Percentiles rank a stretch among this genome's conserved stretches.
phyloP scores from a whole-genome alignment of 768 basidiomycete species.

The Auricularia auricula-judae region DNA sequence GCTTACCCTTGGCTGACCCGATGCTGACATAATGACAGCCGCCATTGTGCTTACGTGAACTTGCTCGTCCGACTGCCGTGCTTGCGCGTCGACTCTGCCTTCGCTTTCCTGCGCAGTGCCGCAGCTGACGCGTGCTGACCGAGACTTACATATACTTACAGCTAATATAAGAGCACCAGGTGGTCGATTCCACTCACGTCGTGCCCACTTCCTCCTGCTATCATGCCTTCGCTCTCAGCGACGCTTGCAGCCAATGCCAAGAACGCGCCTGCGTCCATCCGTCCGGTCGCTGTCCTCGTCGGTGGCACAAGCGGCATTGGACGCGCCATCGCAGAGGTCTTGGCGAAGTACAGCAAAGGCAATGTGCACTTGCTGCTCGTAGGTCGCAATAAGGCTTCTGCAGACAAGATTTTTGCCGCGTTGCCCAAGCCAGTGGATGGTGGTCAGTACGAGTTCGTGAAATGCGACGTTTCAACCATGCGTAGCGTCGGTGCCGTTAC shows the following conservation, averaged over 20 bases:
- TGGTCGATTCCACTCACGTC: no score
- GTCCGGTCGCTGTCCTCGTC: slow-evolving; percentile 22
- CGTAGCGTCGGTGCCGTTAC: slow-evolving; percentile 6
- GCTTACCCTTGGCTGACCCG: no score
- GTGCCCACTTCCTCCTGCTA: not conserved
- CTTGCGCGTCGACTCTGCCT: no score
- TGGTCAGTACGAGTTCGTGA: slow-evolving; percentile 19
- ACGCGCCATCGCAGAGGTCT: slow-evolving; percentile 1
- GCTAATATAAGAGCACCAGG: no score
- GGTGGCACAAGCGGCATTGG: slow-evolving; percentile 22
- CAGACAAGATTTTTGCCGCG: slow-evolving; percentile 9
- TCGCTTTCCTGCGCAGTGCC: no score
- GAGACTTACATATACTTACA: no score
- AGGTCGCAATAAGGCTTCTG: slow-evolving; percentile 10
- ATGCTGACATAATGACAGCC: no score
- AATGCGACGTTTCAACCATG: slow-evolving; percentile 16
- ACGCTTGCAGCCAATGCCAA: slow-evolving; percentile 22
- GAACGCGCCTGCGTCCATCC: slow-evolving; percentile 10
- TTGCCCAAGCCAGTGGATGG: slow-evolving; percentile 6
- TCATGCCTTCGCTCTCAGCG: slow-evolving; percentile 21
- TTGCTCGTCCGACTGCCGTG: no score
- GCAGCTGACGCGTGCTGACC: no score
- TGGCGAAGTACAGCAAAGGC: slow-evolving; percentile 7
- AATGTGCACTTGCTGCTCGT: slow-evolving; percentile 11
- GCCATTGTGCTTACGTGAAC: no score